Evolutionary conservation across 164 flowering plant genomes (phyloP), one percentile per base, ranked within the genome.

Genomic region (Malania oleifera): DNA sequence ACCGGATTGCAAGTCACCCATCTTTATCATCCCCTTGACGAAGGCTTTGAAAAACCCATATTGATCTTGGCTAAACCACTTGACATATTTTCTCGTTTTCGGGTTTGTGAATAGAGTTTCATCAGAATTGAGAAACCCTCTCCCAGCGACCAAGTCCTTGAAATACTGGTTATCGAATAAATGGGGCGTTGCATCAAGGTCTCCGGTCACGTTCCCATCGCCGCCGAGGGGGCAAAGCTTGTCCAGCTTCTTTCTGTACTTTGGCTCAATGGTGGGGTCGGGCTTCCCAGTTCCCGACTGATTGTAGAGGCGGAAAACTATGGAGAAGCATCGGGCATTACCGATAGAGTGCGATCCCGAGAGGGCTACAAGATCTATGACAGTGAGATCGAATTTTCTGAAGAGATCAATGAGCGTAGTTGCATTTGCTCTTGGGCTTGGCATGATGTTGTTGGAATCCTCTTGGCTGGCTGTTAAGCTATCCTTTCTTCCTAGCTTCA

Each of bases 301-400:
- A 68, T 90, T 93, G 77, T 93, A 93, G 14, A 93, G 93, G 27
- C 97, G 75, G 47, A 76, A 82, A 63, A 88, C 70, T 26, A 93
- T 70, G n/a, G 97, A 93, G 56, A 87, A 88, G 66, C 97, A 93
- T 25, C 96, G 71, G 17, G 69, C 99, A 17, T 85, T 61, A 60
- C 99, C 99, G 9, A 93, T 85, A n/a, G 95, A 79, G 66, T 90
- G 99, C 14, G 96, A 84, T 1, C 99, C 97, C 0, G 99, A 93
- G 25, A 93, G 91, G 35, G 97, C 90, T 2, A 90, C 99, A 12
- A 93, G 72, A 61, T 90, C 93, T 52, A 78, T 67, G 37, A 79
- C 67, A 2, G 95, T 78, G 46, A 93, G 91, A 48, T 83, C 64
- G 72, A 64, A 93, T 60, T 40, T 48, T 25, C n/a, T 25, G 72